Conservation (phyloP, 257 asterid genomes). For the Przewalskia tangutica region DNA sequence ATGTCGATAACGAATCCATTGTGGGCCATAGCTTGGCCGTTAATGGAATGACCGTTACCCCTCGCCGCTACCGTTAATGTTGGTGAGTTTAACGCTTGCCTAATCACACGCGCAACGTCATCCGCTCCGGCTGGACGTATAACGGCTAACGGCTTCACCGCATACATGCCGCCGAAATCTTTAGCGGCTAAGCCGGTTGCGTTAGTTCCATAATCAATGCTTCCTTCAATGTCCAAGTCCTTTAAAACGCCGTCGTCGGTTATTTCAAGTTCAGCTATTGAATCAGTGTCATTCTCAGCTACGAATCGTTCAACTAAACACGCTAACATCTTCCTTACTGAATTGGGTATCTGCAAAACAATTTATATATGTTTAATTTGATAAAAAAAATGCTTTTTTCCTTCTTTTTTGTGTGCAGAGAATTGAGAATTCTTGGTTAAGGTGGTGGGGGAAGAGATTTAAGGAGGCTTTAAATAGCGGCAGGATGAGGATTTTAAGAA, state of each 20-base stretch:
- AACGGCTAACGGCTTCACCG: constrained; percentile 53
- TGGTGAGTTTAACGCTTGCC: constrained; percentile 36
- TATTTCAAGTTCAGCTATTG: constrained; percentile 30
- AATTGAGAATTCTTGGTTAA: background rate
- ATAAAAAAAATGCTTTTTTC: no score
- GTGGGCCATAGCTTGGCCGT: constrained; percentile 95
- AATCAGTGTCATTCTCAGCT: constrained; percentile 45
- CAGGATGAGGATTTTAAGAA: background rate
- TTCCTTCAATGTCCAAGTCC: constrained; percentile 40
- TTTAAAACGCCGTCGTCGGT: constrained; percentile 22
- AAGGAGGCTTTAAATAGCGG: constrained; percentile 11
- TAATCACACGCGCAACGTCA: constrained; percentile 54
- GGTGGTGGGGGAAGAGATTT: background rate
- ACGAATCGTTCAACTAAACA: constrained; percentile 44
- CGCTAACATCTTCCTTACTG: constrained; percentile 45
- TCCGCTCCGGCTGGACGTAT: constrained; percentile 34
- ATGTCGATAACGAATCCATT: constrained; percentile 62
- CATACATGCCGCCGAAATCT: constrained; percentile 72
- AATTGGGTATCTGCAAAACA: background rate
- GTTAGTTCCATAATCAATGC: constrained; percentile 21
- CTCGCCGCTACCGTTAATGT: constrained; percentile 79
- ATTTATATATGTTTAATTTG: background rate
- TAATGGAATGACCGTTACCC: constrained; percentile 93
- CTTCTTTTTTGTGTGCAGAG: no score
- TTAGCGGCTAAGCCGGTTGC: constrained; percentile 21